These are phyloP conservation scores for Nicotiana undulata DNA, from an alignment of 257 asterid species.

Conservation along the genomic window DNA sequence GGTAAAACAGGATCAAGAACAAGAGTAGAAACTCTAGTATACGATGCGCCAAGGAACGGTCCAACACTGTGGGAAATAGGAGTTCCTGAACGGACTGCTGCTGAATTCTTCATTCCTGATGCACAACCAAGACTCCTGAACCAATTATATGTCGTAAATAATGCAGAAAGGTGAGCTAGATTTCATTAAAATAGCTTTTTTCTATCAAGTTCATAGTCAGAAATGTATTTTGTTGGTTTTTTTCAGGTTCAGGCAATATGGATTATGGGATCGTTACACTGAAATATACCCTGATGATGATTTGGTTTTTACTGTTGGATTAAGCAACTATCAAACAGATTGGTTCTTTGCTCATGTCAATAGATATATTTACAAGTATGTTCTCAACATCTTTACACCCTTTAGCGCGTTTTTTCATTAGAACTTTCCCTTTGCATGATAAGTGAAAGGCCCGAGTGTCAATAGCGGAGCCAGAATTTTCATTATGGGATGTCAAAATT, in stretches of 20 bases:
- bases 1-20: slow-evolving; percentile 33
- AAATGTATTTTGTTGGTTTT: not conserved
- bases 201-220: not conserved
- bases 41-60: slow-evolving; percentile 62
- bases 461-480: too few relatives aligned
- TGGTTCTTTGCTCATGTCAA: slow-evolving; percentile 91
- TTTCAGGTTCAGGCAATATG: slow-evolving; percentile 75
- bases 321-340: slow-evolving; percentile 38
- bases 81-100: slow-evolving; percentile 71
- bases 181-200: not conserved
- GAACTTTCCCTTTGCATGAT: not conserved
- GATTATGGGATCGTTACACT: slow-evolving; percentile 82
- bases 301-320: slow-evolving; percentile 49
- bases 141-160: slow-evolving; percentile 32
- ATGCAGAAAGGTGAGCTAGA: slow-evolving; percentile 38
- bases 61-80: slow-evolving; percentile 94
- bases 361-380: slow-evolving; percentile 30
- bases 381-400: not conserved
- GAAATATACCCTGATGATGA: slow-evolving; percentile 63
- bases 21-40: slow-evolving; percentile 35
- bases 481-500: too few relatives aligned
- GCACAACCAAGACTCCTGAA: slow-evolving; percentile 59
- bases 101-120: slow-evolving; percentile 73
- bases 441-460: not conserved
- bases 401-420: not conserved